Percentiles rank a stretch among this genome's conserved stretches.
phyloP scores from a whole-genome alignment of 2,329 filamentous ascomycete genomes.

The Leptographium radiaticola region DNA sequence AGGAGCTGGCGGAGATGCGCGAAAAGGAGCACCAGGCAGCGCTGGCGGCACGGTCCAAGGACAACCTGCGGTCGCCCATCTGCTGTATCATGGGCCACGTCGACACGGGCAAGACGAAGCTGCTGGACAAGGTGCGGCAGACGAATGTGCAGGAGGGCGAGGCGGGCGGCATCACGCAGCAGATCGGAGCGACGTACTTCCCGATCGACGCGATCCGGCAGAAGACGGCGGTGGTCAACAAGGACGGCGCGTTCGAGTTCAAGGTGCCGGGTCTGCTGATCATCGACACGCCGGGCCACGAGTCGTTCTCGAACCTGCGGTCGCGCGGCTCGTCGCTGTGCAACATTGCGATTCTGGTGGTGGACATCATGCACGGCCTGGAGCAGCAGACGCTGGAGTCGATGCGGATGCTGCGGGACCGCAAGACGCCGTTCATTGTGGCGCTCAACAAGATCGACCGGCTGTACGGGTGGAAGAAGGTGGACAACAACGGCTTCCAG shows the following conservation, averaged over 20 bases:
- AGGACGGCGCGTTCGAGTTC: slow-evolving; percentile 81
- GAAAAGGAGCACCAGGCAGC: slow-evolving; percentile 87
- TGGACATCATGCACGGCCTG: slow-evolving; percentile 99
- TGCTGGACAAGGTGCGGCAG: slow-evolving; percentile 95
- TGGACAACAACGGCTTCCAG: slow-evolving; percentile 96
- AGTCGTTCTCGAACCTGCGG: slow-evolving; percentile 97
- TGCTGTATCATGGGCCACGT: slow-evolving; percentile 99
- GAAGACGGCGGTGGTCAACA: slow-evolving; percentile 90
- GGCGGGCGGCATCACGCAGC: slow-evolving; percentile 98
- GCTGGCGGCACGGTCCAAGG: slow-evolving; percentile 77
- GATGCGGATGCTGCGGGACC: slow-evolving; percentile 83
- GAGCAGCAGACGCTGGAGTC: slow-evolving; percentile 96
- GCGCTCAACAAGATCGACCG: slow-evolving; percentile 99
- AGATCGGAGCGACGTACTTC: slow-evolving; percentile 99
- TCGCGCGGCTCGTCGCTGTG: slow-evolving; percentile 95
- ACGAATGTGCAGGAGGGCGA: slow-evolving; percentile 98
- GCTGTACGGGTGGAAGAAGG: slow-evolving; percentile 97
- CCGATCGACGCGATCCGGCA: slow-evolving; percentile 83
- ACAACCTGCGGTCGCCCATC: slow-evolving; percentile 92
- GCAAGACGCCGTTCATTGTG: slow-evolving; percentile 96
- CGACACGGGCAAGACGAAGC: slow-evolving; percentile 99
- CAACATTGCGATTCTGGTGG: slow-evolving; percentile 97
- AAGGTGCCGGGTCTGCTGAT: slow-evolving; percentile 94
- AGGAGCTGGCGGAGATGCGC: slow-evolving; percentile 75
- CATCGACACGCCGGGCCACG: slow-evolving; percentile 98